Base-by-base conservation (phyloP, 192 early-diverging fungal genomes). In the Backusella westeae region DNA sequence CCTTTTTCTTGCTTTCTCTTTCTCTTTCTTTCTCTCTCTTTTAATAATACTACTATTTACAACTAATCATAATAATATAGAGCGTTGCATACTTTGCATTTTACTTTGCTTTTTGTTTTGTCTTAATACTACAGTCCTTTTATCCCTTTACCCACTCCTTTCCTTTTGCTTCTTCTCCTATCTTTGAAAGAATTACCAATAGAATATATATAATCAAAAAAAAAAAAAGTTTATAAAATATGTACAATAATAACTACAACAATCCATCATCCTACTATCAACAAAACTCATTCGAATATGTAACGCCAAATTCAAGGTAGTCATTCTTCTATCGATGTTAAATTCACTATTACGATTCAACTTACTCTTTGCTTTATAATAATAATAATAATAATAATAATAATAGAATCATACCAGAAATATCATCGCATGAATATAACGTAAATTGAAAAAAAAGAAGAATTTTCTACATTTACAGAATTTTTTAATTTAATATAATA, bases 231-330 rank as follows among this genome's bases (percentile, higher is more conserved):
- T 4, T 26, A 26, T 59, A 29, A 29, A 63, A 29, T 63, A 63
- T 63, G 56, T 63, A 63, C 26, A 56, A 23, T 35, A 17, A 70
- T n/a, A 70, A 65, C 14, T 26, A 53, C 46, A n/a, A 4, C 46
- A 49, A 49, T n/a, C 5, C 46, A 19, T 49, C 46, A n/a, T 49
- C 46, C 10, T 29, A 63, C 29, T 63, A 63, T 63, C 56, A 63
- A 63, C 44, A 34, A 17, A 71, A 41, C 7, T 73, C 77, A 8
- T 78, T 78, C 38, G 34, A 67, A 26, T 34, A 42, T 26, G 41
- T 68, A 8, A 78, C 77, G 0, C 77, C 77, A 19, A 78, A 78
- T 17, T 78, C 77, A 26, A 78, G 77, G 77, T 78, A 72, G n/a
- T 29, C 66, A 10, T 39, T 39, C 38, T 44, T 26, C 19, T 56